Conservation (phyloP, 208 protist species). For the Crithidia thermophila region DNA sequence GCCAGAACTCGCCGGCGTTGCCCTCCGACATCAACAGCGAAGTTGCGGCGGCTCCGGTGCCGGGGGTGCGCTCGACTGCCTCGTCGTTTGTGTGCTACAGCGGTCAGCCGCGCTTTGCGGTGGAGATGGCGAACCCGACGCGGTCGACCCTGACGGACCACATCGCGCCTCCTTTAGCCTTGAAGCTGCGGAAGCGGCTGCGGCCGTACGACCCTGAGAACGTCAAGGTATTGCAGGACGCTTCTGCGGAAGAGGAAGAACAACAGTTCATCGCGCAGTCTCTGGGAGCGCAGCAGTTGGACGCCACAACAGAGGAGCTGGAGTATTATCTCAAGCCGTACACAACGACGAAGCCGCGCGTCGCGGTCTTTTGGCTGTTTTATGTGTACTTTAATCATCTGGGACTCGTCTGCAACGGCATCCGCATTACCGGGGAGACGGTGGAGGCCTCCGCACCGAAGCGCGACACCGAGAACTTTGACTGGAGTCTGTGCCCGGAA, state of each 20-base stretch:
- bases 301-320: background rate
- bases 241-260: background rate
- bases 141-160: background rate
- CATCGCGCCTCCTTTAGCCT: background rate
- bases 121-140: background rate
- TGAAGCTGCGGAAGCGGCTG: conserved; percentile 20
- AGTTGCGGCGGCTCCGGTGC: background rate
- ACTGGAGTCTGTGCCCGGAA: conserved; percentile 17
- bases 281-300: background rate
- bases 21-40: background rate
- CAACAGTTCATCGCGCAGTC: background rate
- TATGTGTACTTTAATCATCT: conserved; percentile 29
- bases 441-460: background rate
- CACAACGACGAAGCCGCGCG: conserved; percentile 6
- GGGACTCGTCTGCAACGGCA: conserved; percentile 24
- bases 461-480: background rate
- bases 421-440: conserved; percentile 22
- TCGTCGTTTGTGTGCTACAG: conserved; percentile 40
- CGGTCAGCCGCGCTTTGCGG: conserved; percentile 9
- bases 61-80: conserved; percentile 11
- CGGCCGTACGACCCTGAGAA: conserved; percentile 12
- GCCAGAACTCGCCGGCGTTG: background rate
- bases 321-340: conserved; percentile 14
- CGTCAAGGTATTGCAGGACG: no score
- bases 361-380: conserved; percentile 23